A percentile compares a stretch with the other conserved stretches of the same genome.
Evolutionary conservation across 108 stramenopile genomes (phyloP).

Genomic region (Hondaea fermentalgiana): DNA sequence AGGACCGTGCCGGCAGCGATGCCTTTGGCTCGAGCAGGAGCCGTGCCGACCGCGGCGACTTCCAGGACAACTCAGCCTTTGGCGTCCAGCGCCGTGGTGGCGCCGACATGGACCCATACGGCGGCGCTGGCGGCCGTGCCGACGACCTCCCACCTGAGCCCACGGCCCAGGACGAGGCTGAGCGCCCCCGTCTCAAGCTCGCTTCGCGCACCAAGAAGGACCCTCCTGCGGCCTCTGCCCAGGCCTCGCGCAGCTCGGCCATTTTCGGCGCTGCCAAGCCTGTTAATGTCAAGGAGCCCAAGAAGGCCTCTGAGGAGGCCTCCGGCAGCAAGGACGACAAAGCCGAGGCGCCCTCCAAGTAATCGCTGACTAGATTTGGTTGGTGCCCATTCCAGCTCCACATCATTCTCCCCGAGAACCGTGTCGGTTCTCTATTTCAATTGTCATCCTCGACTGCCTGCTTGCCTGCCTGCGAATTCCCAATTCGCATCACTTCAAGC

Average conservation of each 20-base stretch:
- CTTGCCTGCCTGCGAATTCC: too few relatives aligned
- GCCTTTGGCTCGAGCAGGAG: not conserved
- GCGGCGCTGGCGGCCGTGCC: not conserved
- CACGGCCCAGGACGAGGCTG: not conserved
- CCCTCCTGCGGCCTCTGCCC: not conserved
- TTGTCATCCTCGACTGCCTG: too few relatives aligned
- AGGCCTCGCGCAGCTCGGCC: not conserved
- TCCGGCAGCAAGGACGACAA: not conserved
- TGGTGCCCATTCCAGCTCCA: not conserved
- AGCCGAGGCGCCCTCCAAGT: not conserved
- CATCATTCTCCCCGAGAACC: too few relatives aligned
- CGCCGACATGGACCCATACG: not conserved
- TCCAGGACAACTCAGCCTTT: not conserved
- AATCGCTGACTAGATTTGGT: not conserved
- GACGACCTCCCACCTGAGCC: not conserved
- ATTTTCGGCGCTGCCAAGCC: not conserved
- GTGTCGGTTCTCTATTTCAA: too few relatives aligned
- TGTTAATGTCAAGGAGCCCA: not conserved
- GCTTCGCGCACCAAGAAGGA: not conserved
- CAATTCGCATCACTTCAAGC: too few relatives aligned
- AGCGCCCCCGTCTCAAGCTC: slow-evolving; percentile 5
- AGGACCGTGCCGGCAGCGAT: not conserved
- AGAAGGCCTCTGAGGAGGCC: not conserved
- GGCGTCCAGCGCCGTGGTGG: not conserved
- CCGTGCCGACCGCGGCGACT: not conserved